These are phyloP conservation scores for Haematococcus sp. DNA, from an alignment of 139 green algal genomes.

Conservation along the genomic window DNA sequence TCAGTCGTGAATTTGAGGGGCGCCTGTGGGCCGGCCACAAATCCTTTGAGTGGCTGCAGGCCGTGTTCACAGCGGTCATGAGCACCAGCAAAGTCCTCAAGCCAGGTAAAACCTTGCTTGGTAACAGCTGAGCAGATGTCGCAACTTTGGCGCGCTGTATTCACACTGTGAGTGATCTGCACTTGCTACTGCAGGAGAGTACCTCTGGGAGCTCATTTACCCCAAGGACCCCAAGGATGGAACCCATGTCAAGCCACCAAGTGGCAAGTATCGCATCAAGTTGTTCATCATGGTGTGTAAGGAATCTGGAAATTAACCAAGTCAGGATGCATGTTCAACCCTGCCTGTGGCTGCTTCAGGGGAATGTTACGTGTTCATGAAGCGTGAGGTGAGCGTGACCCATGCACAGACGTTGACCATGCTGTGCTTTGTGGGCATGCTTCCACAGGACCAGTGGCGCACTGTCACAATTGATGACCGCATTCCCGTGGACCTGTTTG, in stretches of 20 bases:
- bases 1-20: conserved; percentile 40
- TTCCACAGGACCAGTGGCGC: conserved; percentile 61
- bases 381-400: no score
- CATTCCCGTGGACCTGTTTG: conserved; percentile 78
- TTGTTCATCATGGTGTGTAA: conserved; percentile 61
- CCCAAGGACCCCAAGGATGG: conserved; percentile 61
- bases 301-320: background rate
- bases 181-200: conserved; percentile 32
- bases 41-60: conserved; percentile 64
- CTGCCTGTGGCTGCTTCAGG: no score
- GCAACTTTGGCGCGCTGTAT: no score
- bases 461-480: conserved; percentile 73
- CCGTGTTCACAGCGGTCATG: conserved; percentile 45
- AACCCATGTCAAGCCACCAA: conserved; percentile 29
- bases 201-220: conserved; percentile 74
- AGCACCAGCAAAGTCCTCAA: conserved; percentile 22
- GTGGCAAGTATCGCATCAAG: conserved; percentile 63
- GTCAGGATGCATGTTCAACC: background rate
- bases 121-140: no score
- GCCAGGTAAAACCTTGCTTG: no score
- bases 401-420: background rate
- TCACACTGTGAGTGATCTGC: no score
- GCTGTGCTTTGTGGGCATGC: background rate
- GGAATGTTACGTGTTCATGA: no score
- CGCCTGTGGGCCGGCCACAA: conserved; percentile 53